phyloP scores from a whole-genome alignment of 2,329 filamentous ascomycete genomes.

The Akanthomyces muscarius region DNA sequence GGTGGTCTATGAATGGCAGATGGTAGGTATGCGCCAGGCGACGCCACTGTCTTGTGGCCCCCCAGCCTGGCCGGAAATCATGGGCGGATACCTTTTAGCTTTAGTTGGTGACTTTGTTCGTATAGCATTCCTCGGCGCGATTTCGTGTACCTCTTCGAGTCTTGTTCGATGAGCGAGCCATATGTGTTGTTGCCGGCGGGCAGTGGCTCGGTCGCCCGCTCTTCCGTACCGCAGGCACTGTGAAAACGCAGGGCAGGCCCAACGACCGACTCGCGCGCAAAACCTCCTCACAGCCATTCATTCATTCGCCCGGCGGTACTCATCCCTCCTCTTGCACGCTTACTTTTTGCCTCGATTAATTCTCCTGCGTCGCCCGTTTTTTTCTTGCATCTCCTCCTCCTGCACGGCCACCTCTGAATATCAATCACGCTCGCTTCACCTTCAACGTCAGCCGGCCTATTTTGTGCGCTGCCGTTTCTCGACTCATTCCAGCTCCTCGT shows the following conservation, averaged over 20 bases:
- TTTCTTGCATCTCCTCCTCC: background rate
- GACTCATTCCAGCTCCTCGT: background rate
- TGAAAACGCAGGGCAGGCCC: background rate
- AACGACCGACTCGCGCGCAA: background rate
- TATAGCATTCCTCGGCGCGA: background rate
- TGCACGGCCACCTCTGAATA: background rate
- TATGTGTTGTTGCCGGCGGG: background rate
- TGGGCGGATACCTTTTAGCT: background rate
- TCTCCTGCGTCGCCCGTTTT: background rate
- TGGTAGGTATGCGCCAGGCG: no score
- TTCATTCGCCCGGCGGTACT: background rate
- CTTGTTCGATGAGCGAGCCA: background rate
- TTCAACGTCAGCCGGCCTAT: background rate
- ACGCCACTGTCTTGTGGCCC: background rate
- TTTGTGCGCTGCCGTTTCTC: background rate
- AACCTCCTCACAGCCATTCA: background rate
- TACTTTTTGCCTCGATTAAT: background rate
- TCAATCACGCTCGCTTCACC: conserved; percentile 4
- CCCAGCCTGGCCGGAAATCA: background rate
- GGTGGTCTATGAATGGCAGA: background rate
- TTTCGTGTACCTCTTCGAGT: background rate
- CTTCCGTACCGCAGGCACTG: background rate
- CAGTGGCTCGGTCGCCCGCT: background rate
- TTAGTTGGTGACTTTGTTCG: background rate
- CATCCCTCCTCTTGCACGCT: conserved; percentile 8